A percentile compares a stretch with the other conserved stretches of the same genome.
Conservation (phyloP, 176 grass and related monocot species). For the Echinochloa phyllopogon region DNA sequence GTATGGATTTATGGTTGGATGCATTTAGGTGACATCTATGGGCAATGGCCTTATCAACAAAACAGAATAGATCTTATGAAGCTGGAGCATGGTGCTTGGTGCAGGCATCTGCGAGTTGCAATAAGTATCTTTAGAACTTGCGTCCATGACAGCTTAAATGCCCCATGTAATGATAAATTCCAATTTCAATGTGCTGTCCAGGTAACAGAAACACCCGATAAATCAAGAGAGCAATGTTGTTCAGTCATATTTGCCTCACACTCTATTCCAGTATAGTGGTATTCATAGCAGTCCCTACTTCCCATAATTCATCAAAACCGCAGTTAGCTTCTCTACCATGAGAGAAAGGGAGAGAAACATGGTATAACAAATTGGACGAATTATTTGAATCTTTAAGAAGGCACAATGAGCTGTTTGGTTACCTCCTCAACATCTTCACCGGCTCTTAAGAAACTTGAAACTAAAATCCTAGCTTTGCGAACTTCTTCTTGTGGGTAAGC, state of each 20-base stretch:
- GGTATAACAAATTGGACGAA: background rate
- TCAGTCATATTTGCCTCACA: background rate
- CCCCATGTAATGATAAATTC: background rate
- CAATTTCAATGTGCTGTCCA: slow-evolving; percentile 1
- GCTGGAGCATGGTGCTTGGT: background rate
- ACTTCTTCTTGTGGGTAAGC: slow-evolving; percentile 93
- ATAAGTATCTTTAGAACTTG: background rate
- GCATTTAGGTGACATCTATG: slow-evolving; percentile 10
- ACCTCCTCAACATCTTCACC: slow-evolving; percentile 92
- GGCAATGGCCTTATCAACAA: background rate
- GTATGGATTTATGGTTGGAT: slow-evolving; percentile 1
- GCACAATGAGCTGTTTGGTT: background rate
- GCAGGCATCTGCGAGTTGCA: background rate
- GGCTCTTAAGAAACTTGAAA: slow-evolving; percentile 89
- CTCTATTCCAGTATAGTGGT: slow-evolving; percentile 8
- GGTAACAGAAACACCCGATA: background rate
- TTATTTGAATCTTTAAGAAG: background rate
- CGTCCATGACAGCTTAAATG: background rate
- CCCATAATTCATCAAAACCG: slow-evolving; percentile 27
- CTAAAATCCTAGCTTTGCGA: slow-evolving; percentile 78
- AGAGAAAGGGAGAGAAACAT: background rate
- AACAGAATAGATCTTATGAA: slow-evolving; percentile 20
- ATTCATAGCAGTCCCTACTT: background rate
- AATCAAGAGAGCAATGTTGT: background rate
- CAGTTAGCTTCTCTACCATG: background rate